A percentile compares a stretch with the other conserved stretches of the same genome.
Evolutionary conservation across 371 early-diverging fungal genomes (phyloP).

Genomic region (Chytridium lagenaria): DNA sequence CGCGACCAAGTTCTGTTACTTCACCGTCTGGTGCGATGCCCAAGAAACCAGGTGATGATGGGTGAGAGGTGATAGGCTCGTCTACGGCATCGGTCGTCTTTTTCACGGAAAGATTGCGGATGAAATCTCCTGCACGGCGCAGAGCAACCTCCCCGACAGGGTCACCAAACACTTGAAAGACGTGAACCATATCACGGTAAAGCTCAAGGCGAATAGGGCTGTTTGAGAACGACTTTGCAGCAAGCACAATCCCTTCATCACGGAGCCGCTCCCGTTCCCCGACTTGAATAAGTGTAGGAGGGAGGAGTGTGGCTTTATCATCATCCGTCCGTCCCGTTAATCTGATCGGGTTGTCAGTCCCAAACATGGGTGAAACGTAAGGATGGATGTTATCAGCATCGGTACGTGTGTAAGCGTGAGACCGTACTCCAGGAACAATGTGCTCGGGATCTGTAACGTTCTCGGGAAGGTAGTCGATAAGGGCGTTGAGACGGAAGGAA

Average conservation of each 20-base stretch:
- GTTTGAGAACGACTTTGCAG: slow-evolving; percentile 21
- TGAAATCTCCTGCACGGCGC: slow-evolving; percentile 28
- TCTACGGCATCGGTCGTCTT: not conserved
- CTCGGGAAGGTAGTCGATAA: slow-evolving; percentile 64
- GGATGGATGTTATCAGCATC: slow-evolving; percentile 31
- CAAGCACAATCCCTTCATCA: slow-evolving; percentile 48
- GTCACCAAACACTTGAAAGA: slow-evolving; percentile 42
- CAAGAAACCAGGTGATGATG: not conserved
- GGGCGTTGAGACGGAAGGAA: slow-evolving; percentile 59
- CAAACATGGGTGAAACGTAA: slow-evolving; percentile 27
- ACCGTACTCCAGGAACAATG: slow-evolving; percentile 24
- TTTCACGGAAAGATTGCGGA: not conserved
- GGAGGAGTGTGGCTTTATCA: slow-evolving; percentile 37
- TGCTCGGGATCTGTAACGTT: slow-evolving; percentile 19
- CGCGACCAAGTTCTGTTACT: not conserved
- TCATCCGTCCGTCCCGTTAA: not conserved
- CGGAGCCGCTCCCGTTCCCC: slow-evolving; percentile 57
- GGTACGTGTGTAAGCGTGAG: slow-evolving; percentile 19
- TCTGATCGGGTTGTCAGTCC: not conserved
- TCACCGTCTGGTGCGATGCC: not conserved
- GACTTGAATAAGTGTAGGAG: slow-evolving; percentile 57
- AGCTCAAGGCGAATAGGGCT: slow-evolving; percentile 24
- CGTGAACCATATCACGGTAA: slow-evolving; percentile 39
- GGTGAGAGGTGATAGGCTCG: not conserved
- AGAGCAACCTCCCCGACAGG: slow-evolving; percentile 24